Evolutionary conservation across 495 filamentous ascomycete genomes (phyloP).

Genomic region (Jackrogersella multiformis): DNA sequence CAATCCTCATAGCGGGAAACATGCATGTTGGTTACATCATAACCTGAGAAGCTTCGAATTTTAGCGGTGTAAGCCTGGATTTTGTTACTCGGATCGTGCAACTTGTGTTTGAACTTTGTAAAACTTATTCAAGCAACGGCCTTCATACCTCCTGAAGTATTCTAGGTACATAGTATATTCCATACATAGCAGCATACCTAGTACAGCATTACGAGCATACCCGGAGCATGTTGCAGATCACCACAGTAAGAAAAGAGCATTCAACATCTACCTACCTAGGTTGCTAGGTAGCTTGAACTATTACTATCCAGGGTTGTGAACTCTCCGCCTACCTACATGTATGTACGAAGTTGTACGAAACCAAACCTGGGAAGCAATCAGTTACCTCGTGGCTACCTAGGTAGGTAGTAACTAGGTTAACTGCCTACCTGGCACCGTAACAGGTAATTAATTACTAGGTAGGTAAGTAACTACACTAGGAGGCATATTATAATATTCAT

Average conservation of each 20-base stretch:
- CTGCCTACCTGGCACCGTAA: no score
- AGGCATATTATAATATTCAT: constrained; percentile 17
- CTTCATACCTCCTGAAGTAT: neutral
- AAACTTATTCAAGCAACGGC: constrained; percentile 11
- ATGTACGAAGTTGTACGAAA: no score
- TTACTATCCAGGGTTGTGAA: no score
- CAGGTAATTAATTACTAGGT: neutral
- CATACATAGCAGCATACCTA: neutral
- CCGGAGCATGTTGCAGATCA: no score
- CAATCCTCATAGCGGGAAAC: constrained; percentile 26
- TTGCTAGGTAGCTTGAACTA: no score
- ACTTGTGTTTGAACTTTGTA: constrained; percentile 24
- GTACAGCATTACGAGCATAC: no score
- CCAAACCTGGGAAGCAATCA: no score
- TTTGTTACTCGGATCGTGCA: constrained; percentile 12
- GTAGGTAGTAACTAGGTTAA: no score
- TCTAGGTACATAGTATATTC: neutral
- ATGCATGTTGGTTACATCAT: constrained; percentile 39
- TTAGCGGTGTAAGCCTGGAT: constrained; percentile 34
- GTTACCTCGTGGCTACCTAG: neutral
- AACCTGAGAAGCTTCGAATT: constrained; percentile 11
- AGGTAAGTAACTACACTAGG: neutral
- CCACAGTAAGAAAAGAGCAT: no score
- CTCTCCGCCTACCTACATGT: no score
- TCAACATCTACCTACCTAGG: no score